A percentile compares a stretch with the other conserved stretches of the same genome.
These are phyloP conservation scores for Fusarium acutatum DNA, from an alignment of 2,329 filamentous ascomycete species.

Conservation along the genomic window DNA sequence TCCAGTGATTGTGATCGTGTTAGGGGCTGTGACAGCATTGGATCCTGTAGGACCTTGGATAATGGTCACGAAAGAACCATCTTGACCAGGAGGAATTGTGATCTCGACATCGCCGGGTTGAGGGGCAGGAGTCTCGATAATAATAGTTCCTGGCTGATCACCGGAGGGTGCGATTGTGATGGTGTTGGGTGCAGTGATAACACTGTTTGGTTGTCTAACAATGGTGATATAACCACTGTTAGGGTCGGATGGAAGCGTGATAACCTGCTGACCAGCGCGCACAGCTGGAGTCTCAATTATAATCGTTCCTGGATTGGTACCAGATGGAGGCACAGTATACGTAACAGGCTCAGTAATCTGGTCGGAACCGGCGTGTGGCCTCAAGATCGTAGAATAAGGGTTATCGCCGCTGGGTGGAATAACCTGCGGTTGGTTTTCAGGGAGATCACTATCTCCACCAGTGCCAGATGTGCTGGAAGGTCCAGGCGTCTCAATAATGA, in stretches of 20 bases:
- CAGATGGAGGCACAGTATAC: slow-evolving; percentile 13
- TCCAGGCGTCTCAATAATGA: slow-evolving; percentile 28
- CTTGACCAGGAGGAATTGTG: slow-evolving; percentile 21
- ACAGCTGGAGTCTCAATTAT: slow-evolving; percentile 26
- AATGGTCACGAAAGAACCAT: slow-evolving; percentile 15
- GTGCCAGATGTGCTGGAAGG: background rate
- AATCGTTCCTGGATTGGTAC: slow-evolving; percentile 13
- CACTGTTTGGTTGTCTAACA: slow-evolving; percentile 9
- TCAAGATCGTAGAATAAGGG: slow-evolving; percentile 17
- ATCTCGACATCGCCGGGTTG: slow-evolving; percentile 7
- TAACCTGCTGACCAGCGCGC: slow-evolving; percentile 4
- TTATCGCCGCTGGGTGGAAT: slow-evolving; percentile 19
- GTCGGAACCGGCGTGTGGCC: slow-evolving; percentile 17
- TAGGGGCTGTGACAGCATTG: slow-evolving; percentile 6
- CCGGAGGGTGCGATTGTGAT: slow-evolving; percentile 14
- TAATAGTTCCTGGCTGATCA: slow-evolving; percentile 18
- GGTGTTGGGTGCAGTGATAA: slow-evolving; percentile 22
- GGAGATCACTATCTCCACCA: background rate
- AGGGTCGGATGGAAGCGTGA: slow-evolving; percentile 31
- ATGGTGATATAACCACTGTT: slow-evolving; percentile 24
- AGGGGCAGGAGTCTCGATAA: slow-evolving; percentile 28
- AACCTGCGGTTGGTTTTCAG: slow-evolving; percentile 14
- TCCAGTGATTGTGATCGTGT: slow-evolving; percentile 20
- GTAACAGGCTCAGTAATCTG: slow-evolving; percentile 26
- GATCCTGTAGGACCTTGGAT: slow-evolving; percentile 25